Evolutionary conservation across 1,284 basidiomycete genomes (phyloP).

Genomic region (Waitea zeae): DNA sequence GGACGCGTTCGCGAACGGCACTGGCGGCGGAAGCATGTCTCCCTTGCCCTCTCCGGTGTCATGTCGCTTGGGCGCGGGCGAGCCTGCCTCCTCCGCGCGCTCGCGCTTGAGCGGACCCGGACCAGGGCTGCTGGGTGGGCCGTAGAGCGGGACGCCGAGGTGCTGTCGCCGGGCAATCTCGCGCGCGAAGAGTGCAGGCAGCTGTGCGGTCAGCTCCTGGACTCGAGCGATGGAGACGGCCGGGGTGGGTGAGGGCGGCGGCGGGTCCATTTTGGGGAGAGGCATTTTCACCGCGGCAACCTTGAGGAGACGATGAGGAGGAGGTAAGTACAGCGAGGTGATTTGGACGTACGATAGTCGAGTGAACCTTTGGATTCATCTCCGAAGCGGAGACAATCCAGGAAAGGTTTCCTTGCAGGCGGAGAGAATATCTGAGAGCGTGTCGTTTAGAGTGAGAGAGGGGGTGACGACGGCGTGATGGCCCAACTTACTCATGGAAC

Average conservation of each 20-base stretch:
- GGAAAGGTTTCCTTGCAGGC: slow-evolving; percentile 46
- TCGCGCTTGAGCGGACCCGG: slow-evolving; percentile 53
- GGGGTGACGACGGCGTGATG: too few relatives aligned
- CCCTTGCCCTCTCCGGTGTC: slow-evolving; percentile 50
- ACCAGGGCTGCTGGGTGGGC: too few relatives aligned
- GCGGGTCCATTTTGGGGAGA: slow-evolving; percentile 39
- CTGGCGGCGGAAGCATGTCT: slow-evolving; percentile 6
- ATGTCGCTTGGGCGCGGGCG: slow-evolving; percentile 36
- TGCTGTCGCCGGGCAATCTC: slow-evolving; percentile 36
- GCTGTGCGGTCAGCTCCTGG: slow-evolving; percentile 39
- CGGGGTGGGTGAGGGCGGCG: slow-evolving; percentile 23
- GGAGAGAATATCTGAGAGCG: slow-evolving; percentile 28
- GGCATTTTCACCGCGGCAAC: slow-evolving; percentile 14
- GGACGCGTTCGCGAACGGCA: neutral
- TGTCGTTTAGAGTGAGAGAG: too few relatives aligned
- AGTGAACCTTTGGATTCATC: slow-evolving; percentile 22
- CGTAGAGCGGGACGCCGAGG: too few relatives aligned
- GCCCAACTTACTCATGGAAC: too few relatives aligned
- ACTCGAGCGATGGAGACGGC: slow-evolving; percentile 32
- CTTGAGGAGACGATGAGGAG: neutral
- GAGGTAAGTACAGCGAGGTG: slow-evolving; percentile 5
- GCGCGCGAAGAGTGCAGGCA: slow-evolving; percentile 42
- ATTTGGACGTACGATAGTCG: slow-evolving; percentile 13
- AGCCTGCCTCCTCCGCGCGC: slow-evolving; percentile 28
- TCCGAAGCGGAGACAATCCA: slow-evolving; percentile 53